Conservation (phyloP, 108 stramenopile genomes). For the Cyclostephanos tholiformis region DNA sequence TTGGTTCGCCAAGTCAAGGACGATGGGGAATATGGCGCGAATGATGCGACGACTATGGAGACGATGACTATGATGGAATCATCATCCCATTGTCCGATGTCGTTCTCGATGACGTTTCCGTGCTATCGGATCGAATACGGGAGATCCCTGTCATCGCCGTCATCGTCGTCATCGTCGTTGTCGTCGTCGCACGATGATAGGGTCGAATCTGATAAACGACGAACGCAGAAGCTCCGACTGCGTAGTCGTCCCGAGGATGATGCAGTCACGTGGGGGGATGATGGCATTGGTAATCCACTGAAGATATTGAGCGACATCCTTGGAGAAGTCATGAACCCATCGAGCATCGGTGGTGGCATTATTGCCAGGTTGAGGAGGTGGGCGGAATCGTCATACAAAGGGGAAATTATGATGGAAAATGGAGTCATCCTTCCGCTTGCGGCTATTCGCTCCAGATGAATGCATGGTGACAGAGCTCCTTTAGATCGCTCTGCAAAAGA, state of each 20-base stretch:
- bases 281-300: too few relatives aligned
- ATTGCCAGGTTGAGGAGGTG: neutral
- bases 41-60: neutral
- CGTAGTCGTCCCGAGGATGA: neutral
- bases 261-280: too few relatives aligned
- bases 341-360: neutral
- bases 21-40: neutral
- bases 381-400: conserved; percentile 10
- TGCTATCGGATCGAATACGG: conserved; percentile 58
- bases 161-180: too few relatives aligned
- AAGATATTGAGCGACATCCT: too few relatives aligned
- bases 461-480: too few relatives aligned
- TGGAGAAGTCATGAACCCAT: too few relatives aligned
- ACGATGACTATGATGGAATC: neutral
- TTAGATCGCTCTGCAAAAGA: too few relatives aligned
- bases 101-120: conserved; percentile 46
- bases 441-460: too few relatives aligned
- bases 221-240: conserved; percentile 27
- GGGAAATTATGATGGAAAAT: neutral
- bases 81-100: conserved; percentile 22
- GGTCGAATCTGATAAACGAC: conserved; percentile 17
- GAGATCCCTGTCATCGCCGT: neutral
- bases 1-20: neutral
- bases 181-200: too few relatives aligned
- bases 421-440: too few relatives aligned